phyloP scores from a whole-genome alignment of 805 yeast species.

The Kodamaea nitidulidarum region DNA sequence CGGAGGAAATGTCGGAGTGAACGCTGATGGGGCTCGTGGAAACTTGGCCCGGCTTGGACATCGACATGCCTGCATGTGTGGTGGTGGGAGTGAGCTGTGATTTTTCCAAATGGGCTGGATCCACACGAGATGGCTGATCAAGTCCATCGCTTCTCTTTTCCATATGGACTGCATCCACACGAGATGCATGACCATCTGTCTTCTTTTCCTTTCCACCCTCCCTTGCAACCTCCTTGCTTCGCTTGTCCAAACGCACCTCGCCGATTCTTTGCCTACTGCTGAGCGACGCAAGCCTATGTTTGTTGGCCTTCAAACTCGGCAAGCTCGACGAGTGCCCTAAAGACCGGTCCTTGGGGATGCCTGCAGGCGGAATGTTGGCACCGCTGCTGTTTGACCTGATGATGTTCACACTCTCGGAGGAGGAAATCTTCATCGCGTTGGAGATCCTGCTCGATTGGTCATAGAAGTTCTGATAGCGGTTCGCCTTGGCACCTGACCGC shows the following conservation, averaged over 20 bases:
- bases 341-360: conserved; percentile 10
- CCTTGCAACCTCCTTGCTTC: no score
- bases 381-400: conserved; percentile 14
- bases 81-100: background rate
- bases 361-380: conserved; percentile 5
- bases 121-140: no score
- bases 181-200: no score
- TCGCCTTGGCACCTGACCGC: conserved; percentile 42
- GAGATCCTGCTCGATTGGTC: conserved; percentile 43
- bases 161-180: no score
- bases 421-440: conserved; percentile 36
- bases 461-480: conserved; percentile 45
- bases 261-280: conserved; percentile 7
- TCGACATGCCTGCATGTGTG: background rate
- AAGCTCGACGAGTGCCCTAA: conserved; percentile 22
- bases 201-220: no score
- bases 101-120: no score
- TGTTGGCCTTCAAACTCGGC: conserved; percentile 17
- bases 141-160: no score
- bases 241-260: no score
- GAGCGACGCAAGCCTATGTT: conserved; percentile 7
- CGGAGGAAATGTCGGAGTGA: conserved; percentile 25
- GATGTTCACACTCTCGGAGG: conserved; percentile 28
- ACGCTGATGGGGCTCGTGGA: conserved; percentile 10
- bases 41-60: background rate